Conservation (phyloP, 1,284 basidiomycete genomes). For the Schizophyllum amplum region DNA sequence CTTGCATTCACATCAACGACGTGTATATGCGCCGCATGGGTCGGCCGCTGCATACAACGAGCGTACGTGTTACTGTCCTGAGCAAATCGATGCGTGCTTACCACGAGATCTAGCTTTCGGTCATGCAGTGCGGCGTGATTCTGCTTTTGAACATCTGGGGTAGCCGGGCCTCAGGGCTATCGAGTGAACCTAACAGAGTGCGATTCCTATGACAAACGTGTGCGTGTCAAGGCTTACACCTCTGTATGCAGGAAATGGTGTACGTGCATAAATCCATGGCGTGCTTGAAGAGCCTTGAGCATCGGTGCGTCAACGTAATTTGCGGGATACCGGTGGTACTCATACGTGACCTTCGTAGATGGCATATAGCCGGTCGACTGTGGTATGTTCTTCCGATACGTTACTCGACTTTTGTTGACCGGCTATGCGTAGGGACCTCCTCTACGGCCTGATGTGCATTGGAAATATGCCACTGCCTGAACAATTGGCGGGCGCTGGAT, state of each 20-base stretch:
- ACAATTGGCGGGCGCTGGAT: background rate
- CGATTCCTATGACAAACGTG: no score
- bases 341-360: background rate
- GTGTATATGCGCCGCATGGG: constrained; percentile 1
- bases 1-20: constrained; percentile 67
- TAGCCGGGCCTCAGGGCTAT: background rate
- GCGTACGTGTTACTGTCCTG: background rate
- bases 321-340: background rate
- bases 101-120: background rate
- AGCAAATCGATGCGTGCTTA: background rate
- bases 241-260: background rate
- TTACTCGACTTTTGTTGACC: background rate
- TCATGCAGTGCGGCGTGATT: background rate
- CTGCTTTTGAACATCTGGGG: background rate
- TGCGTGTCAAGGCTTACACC: background rate
- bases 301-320: background rate
- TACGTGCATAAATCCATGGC: background rate
- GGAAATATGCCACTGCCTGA: background rate
- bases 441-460: background rate
- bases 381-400: background rate
- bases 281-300: background rate
- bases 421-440: background rate
- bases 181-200: background rate
- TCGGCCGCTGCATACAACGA: background rate
- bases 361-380: background rate